Conservation (phyloP, 805 yeast genomes). For the Nakazawaea ishiwadae region DNA sequence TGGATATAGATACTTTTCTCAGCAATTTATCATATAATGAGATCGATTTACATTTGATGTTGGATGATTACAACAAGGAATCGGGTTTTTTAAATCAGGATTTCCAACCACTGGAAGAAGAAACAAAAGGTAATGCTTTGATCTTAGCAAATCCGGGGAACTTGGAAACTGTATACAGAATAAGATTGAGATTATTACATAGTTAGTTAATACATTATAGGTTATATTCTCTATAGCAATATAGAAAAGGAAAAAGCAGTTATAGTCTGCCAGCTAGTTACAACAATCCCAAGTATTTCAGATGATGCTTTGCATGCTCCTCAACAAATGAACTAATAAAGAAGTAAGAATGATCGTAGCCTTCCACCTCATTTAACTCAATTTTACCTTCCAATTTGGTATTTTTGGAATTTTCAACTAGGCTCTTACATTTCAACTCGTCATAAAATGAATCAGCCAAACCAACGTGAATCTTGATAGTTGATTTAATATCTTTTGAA, state of each 20-base stretch:
- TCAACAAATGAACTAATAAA: constrained; percentile 76
- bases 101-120: background rate
- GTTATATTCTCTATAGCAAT: background rate
- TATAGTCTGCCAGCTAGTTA: no score
- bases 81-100: constrained; percentile 4
- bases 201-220: background rate
- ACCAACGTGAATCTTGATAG: constrained; percentile 83
- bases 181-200: constrained; percentile 3
- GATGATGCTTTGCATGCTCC: constrained; percentile 85
- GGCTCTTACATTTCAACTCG: constrained; percentile 73
- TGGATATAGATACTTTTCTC: background rate
- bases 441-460: constrained; percentile 67
- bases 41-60: background rate
- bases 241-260: no score
- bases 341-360: constrained; percentile 88
- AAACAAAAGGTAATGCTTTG: background rate
- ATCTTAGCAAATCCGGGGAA: background rate
- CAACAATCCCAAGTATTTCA: constrained; percentile 38
- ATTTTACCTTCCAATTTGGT: constrained; percentile 58
- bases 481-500: constrained; percentile 29
- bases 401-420: constrained; percentile 55
- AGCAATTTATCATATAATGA: background rate
- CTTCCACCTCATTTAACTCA: constrained; percentile 60
- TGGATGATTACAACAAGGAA: background rate
- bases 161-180: constrained; percentile 6